Evolutionary conservation across 768 basidiomycete species (phyloP).

Genomic region (Leccinellum luteum): DNA sequence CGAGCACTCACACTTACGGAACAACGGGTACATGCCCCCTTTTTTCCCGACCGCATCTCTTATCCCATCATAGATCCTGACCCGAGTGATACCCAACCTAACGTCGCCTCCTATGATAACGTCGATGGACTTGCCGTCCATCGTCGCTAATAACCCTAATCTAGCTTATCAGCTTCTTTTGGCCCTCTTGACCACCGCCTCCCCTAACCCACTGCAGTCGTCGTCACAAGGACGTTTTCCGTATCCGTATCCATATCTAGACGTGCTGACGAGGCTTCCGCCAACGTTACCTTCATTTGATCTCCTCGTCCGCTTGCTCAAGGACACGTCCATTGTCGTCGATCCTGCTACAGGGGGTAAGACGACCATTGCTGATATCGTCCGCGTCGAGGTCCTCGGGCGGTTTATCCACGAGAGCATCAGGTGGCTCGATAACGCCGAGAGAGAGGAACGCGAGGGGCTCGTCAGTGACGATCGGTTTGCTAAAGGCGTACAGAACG

Average conservation of each 20-base stretch:
- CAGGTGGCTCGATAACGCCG: conserved; percentile 66
- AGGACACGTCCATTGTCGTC: conserved; percentile 52
- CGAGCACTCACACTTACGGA: conserved; percentile 74
- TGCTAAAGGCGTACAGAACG: conserved; percentile 69
- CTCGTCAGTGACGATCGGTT: conserved; percentile 70
- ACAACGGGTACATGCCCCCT: conserved; percentile 50
- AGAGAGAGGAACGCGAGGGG: conserved; percentile 67
- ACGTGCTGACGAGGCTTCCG: conserved; percentile 62
- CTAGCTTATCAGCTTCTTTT: conserved; percentile 67
- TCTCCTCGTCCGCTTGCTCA: conserved; percentile 64
- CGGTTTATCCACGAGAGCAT: conserved; percentile 70
- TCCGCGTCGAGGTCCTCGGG: conserved; percentile 63
- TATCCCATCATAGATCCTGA: conserved; percentile 42
- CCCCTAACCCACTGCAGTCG: conserved; percentile 1
- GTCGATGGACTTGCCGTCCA: conserved; percentile 62
- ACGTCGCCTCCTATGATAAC: conserved; percentile 54
- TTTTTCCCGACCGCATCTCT: not conserved
- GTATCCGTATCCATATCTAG: conserved; percentile 50
- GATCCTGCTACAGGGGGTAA: conserved; percentile 41
- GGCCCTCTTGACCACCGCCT: conserved; percentile 47
- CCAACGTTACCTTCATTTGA: conserved; percentile 75
- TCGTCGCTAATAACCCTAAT: conserved; percentile 66
- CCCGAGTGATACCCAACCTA: conserved; percentile 45
- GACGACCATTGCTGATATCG: conserved; percentile 62
- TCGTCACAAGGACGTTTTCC: conserved; percentile 21